Evolutionary conservation across 306 rosid genomes (phyloP), one percentile per base, ranked within the genome.

Genomic region (Oemleria cerasiformis): DNA sequence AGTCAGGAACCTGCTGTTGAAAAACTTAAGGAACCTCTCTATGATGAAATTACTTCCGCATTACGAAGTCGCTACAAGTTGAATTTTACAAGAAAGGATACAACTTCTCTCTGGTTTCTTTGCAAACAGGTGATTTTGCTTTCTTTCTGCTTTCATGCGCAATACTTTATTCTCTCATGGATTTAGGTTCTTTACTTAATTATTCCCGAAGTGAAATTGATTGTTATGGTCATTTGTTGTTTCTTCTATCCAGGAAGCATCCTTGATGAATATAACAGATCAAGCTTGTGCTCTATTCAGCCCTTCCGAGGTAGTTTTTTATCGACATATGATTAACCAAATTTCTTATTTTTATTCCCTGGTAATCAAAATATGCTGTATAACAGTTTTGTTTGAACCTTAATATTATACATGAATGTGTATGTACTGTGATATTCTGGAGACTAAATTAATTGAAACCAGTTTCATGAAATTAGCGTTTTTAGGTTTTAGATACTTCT

Each of bases 71-170:
- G 91, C 21, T 80, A 85, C 77, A 79, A 77, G 55, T 79, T 94
- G 80, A 91, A 85, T 78, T 94, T 94, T 81, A 87, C 92, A 3
- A 85, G 87, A 79, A 88, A 91, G 62, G 87, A 83, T 73, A 77
- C 77, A 58, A 73, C 98, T 74, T 87, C 96, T 68, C 90, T 94
- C 39, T 94, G 97, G 97, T 94, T 94, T 83, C 80, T 94, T 38
- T 94, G 98, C 84, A 94, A 94, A 85, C 96, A 94, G 97, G 97
- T 94, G 59, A 76, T 73, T 71, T 50, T 30, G 3, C 16, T 67
- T 42, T 74, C 50, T 70, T 34, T 66, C 74, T 66, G 7, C 72
- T 66, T 79, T 20, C 14, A 9, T 38, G 1, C 1, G 16, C 4
- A 41, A 49, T 48, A 17, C 49, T 56, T 15, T 74, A 14, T 48